Base-by-base conservation (phyloP, 768 basidiomycete genomes). In the Tylopilus balloui region DNA sequence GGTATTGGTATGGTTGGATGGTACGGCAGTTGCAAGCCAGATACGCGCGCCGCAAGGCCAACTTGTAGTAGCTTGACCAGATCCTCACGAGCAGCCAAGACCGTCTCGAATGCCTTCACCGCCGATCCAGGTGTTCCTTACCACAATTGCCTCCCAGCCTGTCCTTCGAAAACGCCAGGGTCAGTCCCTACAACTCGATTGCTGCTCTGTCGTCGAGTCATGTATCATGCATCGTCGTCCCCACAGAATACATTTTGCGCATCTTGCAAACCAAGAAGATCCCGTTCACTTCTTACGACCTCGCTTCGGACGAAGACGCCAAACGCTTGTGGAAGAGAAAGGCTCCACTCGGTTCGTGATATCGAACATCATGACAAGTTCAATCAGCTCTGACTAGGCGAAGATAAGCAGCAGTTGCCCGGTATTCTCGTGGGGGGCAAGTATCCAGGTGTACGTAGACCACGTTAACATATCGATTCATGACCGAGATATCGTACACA, bases 211-310 rank as follows among this genome's bases (percentile, higher is more conserved):
- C 15, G 12, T 42, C 17, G 17, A 48, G 29, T 42, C 38, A 41
- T 29, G 19, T 25, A 25, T 28, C 6, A 44, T 29, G 19, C 34
- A 35, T 36, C 13, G 7, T 44, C 32, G 27, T 10, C 25, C n/a
- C n/a, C n/a, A 29, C 65, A 91, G 90, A 92, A 61, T 91, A 89
- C 61, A 71, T 92, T 36, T 65, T 92, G 47, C 81, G 90, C 42
- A 86, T 85, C 46, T 73, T 92, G 45, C 90, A 92, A 67, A 81
- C 84, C 64, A 88, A 89, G 78, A 91, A 87, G 72, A 86, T 92
- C 43, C 75, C 80, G 7, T 92, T 84, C 69, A 82, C 73, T 1
- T 84, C 86, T 10, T 92, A 89, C 61, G 90, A 92, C 67, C 76
- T 92, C 32, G 90, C 90, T 24, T 88, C 86, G 4, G 88, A 92